Base-by-base conservation (phyloP, 192 early-diverging fungal genomes). In the Dispira parvispora region DNA sequence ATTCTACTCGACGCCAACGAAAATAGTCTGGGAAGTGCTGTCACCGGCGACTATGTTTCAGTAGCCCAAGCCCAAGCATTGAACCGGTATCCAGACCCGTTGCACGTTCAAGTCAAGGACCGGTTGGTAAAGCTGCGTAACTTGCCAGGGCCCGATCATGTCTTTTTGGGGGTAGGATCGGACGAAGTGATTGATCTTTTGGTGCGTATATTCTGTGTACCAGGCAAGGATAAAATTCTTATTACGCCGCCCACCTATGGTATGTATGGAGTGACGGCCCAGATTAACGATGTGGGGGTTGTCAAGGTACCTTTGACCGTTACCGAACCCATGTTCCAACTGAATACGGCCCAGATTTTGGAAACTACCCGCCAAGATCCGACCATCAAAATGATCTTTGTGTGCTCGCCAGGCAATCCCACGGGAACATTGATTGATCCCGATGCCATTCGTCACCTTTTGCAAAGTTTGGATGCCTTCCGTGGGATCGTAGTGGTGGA, bases 1-100 rank as follows among this genome's bases (percentile, higher is more conserved):
- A 88, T 99, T 53, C 75, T 99, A 14, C 82, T 99, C n/a, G 95
- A 99, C 67, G 95, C 97, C 42, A 99, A 99, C 70, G 95, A 99
- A 71, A 99, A 99, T 79, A 82, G 90, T 61, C 90, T 86, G 69
- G 97, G 97, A 0, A 74, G 84, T 0, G 72, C 66, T 25, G 67
- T 73, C 62, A 64, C 69, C 46, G 55, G 63, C 10, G 53, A 73
- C 75, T 46, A 75, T 77, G 43, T 58, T 67, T 46, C 50, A 56
- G 45, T 60, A 20, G 63, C 52, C 26, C 67, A 75, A 54, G 67
- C 55, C 3, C 47, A 74, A 38, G 69, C 85, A 52, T 83, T 96
- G 53, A 84, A 97, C 74, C 78, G 95, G 57, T 99, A 99, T 76
- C 96, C 96, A 43, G 94, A 97, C 68, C 96, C 96, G 47, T 79